These are phyloP conservation scores for Dactylis glomerata DNA, from an alignment of 176 grass and related monocot species.

Conservation along the genomic window DNA sequence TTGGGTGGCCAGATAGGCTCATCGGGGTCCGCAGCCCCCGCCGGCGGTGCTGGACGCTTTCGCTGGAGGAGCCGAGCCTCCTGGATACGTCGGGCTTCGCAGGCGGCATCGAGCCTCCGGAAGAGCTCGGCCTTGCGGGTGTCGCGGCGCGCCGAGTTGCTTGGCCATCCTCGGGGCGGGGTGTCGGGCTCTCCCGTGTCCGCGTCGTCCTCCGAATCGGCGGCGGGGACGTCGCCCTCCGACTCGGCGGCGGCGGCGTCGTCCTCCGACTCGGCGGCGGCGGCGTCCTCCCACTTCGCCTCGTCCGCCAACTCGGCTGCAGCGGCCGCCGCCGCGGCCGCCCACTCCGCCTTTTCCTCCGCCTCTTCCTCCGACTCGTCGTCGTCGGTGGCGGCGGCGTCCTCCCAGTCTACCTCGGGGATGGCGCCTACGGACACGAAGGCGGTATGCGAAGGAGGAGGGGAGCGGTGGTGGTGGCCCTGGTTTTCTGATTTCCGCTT, in stretches of 20 bases:
- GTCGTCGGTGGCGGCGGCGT: background rate
- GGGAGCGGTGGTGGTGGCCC: too few relatives aligned
- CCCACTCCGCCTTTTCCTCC: too few relatives aligned
- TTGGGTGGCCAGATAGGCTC: background rate
- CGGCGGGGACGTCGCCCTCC: background rate
- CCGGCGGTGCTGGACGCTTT: background rate
- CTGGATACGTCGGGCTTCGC: background rate
- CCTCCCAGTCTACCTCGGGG: background rate
- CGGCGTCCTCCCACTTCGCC: background rate
- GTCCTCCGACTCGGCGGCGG: background rate
- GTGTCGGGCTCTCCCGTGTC: background rate
- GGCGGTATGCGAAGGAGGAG: background rate
- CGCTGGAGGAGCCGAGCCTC: background rate
- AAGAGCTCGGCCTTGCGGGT: conserved; percentile 16
- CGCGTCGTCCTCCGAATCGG: background rate
- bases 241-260: background rate
- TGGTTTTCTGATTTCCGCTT: too few relatives aligned
- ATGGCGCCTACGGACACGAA: background rate
- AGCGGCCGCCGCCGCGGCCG: too few relatives aligned
- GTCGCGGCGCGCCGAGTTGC: background rate
- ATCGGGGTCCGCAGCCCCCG: background rate
- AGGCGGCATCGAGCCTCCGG: background rate
- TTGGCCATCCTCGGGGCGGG: background rate
- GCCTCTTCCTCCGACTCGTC: too few relatives aligned
- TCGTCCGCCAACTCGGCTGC: background rate